Evolutionary conservation across 208 protist species (phyloP).

Genomic region (Leishmania aethiopica): DNA sequence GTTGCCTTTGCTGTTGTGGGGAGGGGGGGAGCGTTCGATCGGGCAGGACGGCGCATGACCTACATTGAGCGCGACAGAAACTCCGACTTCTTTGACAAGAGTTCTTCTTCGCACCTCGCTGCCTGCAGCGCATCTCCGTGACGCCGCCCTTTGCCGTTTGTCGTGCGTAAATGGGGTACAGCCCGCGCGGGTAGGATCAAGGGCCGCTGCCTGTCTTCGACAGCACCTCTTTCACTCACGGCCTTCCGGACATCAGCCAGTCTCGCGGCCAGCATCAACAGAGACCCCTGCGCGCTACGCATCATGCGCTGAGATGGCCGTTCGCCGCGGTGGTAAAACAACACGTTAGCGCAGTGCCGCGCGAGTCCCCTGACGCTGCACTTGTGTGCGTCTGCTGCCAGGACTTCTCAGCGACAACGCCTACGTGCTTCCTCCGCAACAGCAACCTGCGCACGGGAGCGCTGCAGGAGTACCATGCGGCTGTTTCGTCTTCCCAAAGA

Average conservation of each 20-base stretch:
- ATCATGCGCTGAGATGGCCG: constrained; percentile 17
- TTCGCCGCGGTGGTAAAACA: constrained; percentile 10
- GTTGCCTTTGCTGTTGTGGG: background rate
- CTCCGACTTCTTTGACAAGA: background rate
- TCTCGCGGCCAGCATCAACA: constrained; percentile 3
- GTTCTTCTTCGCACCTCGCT: background rate
- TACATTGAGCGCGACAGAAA: background rate
- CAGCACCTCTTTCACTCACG: background rate
- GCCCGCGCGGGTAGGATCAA: background rate
- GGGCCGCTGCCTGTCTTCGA: background rate
- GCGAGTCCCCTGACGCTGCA: constrained; percentile 8
- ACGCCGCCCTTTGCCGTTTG: background rate
- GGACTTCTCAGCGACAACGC: constrained; percentile 7
- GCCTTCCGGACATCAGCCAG: background rate
- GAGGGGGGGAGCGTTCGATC: too few relatives aligned
- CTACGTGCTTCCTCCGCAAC: background rate
- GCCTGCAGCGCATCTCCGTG: background rate
- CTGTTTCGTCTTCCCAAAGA: background rate
- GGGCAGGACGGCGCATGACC: background rate
- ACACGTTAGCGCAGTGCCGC: constrained; percentile 20
- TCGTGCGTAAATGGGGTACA: background rate
- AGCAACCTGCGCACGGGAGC: background rate
- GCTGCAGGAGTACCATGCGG: background rate
- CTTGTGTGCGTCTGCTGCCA: constrained; percentile 20
- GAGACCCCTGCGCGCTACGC: constrained; percentile 11